phyloP scores from a whole-genome alignment of 139 green algal genomes.

The Picochlorum sp. region DNA sequence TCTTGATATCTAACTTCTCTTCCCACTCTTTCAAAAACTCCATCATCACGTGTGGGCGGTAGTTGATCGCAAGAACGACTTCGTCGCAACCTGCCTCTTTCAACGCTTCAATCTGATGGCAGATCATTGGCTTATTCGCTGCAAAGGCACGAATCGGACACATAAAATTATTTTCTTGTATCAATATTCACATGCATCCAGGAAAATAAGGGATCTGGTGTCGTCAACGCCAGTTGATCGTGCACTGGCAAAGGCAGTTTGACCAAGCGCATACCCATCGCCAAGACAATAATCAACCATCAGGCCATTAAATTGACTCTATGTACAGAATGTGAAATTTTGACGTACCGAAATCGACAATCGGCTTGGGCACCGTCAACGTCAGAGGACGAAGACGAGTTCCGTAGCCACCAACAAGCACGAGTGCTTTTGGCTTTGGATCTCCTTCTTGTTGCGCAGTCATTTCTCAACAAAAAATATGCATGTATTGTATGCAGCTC shows the following conservation, averaged over 20 bases:
- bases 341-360: conserved; percentile 81
- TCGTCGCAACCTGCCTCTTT: conserved; percentile 83
- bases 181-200: background rate
- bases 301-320: too few relatives aligned
- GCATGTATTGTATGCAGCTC: background rate
- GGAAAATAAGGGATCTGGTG: too few relatives aligned
- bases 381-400: conserved; percentile 73
- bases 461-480: background rate
- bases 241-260: too few relatives aligned
- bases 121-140: conserved; percentile 97
- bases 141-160: background rate
- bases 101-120: conserved; percentile 93
- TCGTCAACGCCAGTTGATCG: too few relatives aligned
- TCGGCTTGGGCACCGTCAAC: conserved; percentile 82
- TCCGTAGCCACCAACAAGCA: conserved; percentile 84
- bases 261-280: too few relatives aligned
- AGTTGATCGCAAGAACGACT: conserved; percentile 96
- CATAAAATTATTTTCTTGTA: background rate
- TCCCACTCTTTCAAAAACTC: conserved; percentile 92
- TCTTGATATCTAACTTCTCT: conserved; percentile 91
- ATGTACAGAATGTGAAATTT: background rate
- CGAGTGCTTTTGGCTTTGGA: conserved; percentile 63
- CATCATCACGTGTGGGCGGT: conserved; percentile 90
- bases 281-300: too few relatives aligned
- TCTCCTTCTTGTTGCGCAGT: background rate